Percentiles rank a stretch among this genome's conserved stretches.
Conservation (phyloP, 805 yeast species). For the Lipomyces oligophaga region DNA sequence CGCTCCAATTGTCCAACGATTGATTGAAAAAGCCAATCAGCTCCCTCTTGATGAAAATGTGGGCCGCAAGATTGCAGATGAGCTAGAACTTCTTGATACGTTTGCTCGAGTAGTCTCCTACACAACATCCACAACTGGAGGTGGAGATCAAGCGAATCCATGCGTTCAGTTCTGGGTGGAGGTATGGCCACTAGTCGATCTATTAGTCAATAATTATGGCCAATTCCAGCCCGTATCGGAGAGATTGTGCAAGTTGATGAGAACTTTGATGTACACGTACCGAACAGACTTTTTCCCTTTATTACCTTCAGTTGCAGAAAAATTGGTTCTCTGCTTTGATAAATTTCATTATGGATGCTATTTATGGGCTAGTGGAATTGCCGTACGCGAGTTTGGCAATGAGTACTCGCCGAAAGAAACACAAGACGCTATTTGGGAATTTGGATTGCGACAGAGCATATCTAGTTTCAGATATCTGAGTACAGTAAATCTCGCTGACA, state of each 20-base stretch:
- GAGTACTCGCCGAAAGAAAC: conserved; percentile 48
- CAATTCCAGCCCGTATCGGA: conserved; percentile 64
- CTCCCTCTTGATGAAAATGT: conserved; percentile 39
- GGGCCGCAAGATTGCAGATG: conserved; percentile 58
- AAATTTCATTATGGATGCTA: conserved; percentile 73
- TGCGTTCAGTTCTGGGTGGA: conserved; percentile 50
- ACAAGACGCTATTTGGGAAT: conserved; percentile 64
- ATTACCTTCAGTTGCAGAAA: conserved; percentile 59
- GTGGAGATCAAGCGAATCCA: conserved; percentile 42
- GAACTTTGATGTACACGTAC: conserved; percentile 61
- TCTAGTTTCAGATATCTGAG: conserved; percentile 51
- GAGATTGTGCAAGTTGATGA: conserved; percentile 63
- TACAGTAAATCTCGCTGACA: conserved; percentile 31
- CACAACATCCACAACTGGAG: conserved; percentile 16
- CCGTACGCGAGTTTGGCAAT: conserved; percentile 65
- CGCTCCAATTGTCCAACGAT: conserved; percentile 53
- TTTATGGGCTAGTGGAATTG: conserved; percentile 79
- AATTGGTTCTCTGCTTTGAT: conserved; percentile 67
- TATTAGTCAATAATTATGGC: conserved; percentile 54
- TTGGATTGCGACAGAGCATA: conserved; percentile 62
- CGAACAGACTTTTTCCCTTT: conserved; percentile 55
- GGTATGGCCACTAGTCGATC: conserved; percentile 56
- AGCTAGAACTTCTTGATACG: conserved; percentile 63
- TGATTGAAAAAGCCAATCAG: conserved; percentile 27
- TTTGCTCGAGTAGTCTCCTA: conserved; percentile 58